Percentiles rank a stretch among this genome's conserved stretches.
These are phyloP conservation scores for Nephelium lappaceum DNA, from an alignment of 345 rosid genomes.

Conservation along the genomic window DNA sequence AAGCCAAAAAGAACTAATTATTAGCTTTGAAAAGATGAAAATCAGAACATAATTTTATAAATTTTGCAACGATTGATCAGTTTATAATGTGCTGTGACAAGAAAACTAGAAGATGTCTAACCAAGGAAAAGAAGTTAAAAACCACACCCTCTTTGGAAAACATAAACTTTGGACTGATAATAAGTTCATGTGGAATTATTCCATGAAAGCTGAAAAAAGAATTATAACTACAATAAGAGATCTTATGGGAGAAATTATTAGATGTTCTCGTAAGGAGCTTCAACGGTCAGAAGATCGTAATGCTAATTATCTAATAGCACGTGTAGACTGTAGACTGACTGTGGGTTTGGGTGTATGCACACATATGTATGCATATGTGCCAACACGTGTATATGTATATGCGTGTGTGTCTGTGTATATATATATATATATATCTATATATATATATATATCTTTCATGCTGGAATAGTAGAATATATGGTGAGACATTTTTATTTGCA, in stretches of 20 bases:
- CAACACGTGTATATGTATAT: not conserved
- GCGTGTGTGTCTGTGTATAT: not conserved
- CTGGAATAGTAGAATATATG: not conserved
- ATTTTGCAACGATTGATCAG: slow-evolving; percentile 40
- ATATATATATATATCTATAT: not conserved
- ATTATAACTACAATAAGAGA: not conserved
- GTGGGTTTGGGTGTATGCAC: not conserved
- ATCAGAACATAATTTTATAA: slow-evolving; percentile 20
- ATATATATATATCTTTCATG: not conserved
- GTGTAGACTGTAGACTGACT: not conserved
- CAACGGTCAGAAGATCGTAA: not conserved
- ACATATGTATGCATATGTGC: not conserved
- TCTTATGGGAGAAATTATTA: not conserved
- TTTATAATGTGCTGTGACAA: slow-evolving; percentile 33
- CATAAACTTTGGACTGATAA: not conserved
- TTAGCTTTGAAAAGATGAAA: slow-evolving; percentile 38
- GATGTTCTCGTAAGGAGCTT: not conserved
- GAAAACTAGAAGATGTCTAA: slow-evolving; percentile 26
- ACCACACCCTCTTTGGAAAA: not conserved
- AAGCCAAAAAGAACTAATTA: slow-evolving; percentile 48
- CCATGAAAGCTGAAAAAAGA: not conserved
- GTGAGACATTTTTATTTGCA: not conserved
- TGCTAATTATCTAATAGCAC: not conserved
- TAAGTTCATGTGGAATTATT: not conserved
- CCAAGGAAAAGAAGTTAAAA: slow-evolving; percentile 17